Evolutionary conservation across 2,329 filamentous ascomycete species (phyloP).

Genomic region (Plenodomus biglobosus): DNA sequence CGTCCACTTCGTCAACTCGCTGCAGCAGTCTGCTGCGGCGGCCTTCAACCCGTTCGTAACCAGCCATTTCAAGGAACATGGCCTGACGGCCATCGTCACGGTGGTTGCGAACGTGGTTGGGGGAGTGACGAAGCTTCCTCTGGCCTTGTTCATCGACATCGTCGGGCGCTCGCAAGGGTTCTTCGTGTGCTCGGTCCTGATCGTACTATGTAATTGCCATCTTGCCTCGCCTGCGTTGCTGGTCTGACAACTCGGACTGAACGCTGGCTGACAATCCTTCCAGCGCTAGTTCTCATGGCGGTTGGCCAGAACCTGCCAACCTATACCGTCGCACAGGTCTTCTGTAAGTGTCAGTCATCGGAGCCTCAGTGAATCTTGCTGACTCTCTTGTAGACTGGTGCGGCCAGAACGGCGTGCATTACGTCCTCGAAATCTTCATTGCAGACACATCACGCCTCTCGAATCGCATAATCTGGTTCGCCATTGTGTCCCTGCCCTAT

Average conservation of each 20-base stretch:
- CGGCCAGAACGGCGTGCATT: too few species aligned
- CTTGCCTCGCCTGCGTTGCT: too few species aligned
- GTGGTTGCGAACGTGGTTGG: conserved; percentile 39
- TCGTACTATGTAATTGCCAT: too few species aligned
- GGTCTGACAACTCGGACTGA: too few species aligned
- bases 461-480: too few species aligned
- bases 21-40: conserved; percentile 47
- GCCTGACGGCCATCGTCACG: conserved; percentile 31
- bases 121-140: conserved; percentile 39
- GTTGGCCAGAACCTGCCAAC: conserved; percentile 59
- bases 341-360: too few species aligned
- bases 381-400: too few species aligned
- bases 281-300: too few species aligned
- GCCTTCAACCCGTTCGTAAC: conserved; percentile 45
- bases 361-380: too few species aligned
- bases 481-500: too few species aligned
- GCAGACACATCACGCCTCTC: conserved; percentile 65
- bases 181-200: too few species aligned
- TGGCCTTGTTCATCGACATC: conserved; percentile 31
- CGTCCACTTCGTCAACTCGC: conserved; percentile 52
- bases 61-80: conserved; percentile 35
- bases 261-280: too few species aligned
- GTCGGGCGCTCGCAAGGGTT: conserved; percentile 42
- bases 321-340: conserved; percentile 65
- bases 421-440: conserved; percentile 64